Evolutionary conservation across 345 rosid species (phyloP).

Genomic region (Anastatica hierochuntica): DNA sequence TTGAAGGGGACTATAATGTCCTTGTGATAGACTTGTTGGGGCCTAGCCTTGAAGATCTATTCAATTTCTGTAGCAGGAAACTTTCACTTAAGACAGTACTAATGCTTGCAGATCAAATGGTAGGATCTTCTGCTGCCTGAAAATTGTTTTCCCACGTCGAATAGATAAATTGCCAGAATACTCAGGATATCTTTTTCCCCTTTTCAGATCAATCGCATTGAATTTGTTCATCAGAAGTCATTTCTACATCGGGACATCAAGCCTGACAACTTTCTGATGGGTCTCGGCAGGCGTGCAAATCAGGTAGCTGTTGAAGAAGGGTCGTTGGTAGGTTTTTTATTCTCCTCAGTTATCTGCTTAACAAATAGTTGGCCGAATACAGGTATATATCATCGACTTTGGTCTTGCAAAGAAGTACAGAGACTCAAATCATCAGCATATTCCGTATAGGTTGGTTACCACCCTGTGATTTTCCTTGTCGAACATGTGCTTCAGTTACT

Average conservation of each 20-base stretch:
- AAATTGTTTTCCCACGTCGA: background rate
- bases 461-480: slow-evolving; percentile 1
- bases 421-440: slow-evolving; percentile 80
- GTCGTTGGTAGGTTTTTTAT: background rate
- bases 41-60: slow-evolving; percentile 90
- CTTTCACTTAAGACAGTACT: slow-evolving; percentile 80
- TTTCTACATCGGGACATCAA: slow-evolving; percentile 86
- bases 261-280: slow-evolving; percentile 93
- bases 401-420: slow-evolving; percentile 88
- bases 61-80: slow-evolving; percentile 80
- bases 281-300: slow-evolving; percentile 80
- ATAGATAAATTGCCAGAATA: background rate
- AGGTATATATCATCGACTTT: slow-evolving; percentile 85
- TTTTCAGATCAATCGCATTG: slow-evolving; percentile 72
- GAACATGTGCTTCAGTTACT: too few species aligned
- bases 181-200: slow-evolving; percentile 2
- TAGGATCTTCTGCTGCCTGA: slow-evolving; percentile 23
- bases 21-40: slow-evolving; percentile 86
- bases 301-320: slow-evolving; percentile 38
- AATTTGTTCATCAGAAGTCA: slow-evolving; percentile 78
- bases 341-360: slow-evolving; percentile 3
- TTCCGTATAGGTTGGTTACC: slow-evolving; percentile 63
- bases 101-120: slow-evolving; percentile 97
- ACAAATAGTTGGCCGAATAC: slow-evolving; percentile 8
- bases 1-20: slow-evolving; percentile 78